Conservation (phyloP, 2,329 filamentous ascomycete genomes). For the Ascochyta rabiei region DNA sequence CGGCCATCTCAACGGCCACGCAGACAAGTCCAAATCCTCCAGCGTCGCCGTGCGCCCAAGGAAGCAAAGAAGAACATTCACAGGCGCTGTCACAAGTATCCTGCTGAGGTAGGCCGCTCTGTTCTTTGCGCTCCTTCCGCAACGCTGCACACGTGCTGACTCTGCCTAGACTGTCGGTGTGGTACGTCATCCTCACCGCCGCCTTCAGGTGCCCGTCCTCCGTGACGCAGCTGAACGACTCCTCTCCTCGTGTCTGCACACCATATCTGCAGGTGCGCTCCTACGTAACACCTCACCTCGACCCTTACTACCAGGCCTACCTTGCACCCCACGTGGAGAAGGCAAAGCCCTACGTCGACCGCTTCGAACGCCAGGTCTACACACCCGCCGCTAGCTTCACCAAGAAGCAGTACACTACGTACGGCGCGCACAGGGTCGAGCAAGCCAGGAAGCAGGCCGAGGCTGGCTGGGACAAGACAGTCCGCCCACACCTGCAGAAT, state of each 20-base stretch:
- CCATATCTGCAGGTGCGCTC: conserved; percentile 73
- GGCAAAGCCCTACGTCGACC: conserved; percentile 72
- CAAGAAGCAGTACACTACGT: conserved; percentile 65
- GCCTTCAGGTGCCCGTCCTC: conserved; percentile 81
- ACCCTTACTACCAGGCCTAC: conserved; percentile 86
- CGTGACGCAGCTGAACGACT: conserved; percentile 68
- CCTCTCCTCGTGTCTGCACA: conserved; percentile 79
- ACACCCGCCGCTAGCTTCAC: conserved; percentile 70
- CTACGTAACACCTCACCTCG: conserved; percentile 74
- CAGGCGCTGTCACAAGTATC: conserved; percentile 40
- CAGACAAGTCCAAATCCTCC: conserved; percentile 34
- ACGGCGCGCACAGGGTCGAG: conserved; percentile 75
- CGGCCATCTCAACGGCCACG: conserved; percentile 34
- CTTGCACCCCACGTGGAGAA: conserved; percentile 81
- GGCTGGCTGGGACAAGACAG: conserved; percentile 77
- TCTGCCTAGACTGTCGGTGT: conserved; percentile 68
- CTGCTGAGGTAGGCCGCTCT: conserved; percentile 33
- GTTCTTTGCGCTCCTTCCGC: not conserved
- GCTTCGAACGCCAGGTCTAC: conserved; percentile 66
- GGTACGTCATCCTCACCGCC: conserved; percentile 83
- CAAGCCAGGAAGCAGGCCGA: conserved; percentile 70
- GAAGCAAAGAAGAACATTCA: conserved; percentile 30
- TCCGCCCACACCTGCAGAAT: conserved; percentile 75
- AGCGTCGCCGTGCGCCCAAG: conserved; percentile 22
- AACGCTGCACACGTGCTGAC: conserved; percentile 14